Conservation (phyloP, 73 alveolate species). For the Uronychia setigera region DNA sequence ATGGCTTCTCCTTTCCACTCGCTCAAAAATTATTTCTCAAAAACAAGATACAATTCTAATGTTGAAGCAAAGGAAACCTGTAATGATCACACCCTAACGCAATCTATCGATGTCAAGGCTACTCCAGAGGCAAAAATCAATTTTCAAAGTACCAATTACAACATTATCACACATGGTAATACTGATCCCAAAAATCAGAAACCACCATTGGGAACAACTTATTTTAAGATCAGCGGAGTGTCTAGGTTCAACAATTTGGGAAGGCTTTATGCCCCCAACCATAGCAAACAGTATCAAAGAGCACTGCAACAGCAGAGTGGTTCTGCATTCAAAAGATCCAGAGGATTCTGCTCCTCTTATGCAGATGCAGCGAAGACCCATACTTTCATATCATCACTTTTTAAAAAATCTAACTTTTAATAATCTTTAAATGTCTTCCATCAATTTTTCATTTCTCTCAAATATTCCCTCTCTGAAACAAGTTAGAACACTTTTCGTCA, state of each 20-base stretch:
- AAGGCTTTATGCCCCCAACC: not conserved
- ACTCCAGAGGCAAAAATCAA: not conserved
- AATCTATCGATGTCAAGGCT: not conserved
- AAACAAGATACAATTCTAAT: not conserved
- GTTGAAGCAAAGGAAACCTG: not conserved
- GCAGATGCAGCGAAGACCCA: not conserved
- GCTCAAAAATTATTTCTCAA: not conserved
- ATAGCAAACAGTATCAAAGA: not conserved
- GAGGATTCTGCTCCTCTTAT: not conserved
- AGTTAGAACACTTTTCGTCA: not conserved
- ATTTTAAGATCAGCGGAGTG: not conserved
- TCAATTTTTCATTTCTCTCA: no score
- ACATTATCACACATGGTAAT: not conserved
- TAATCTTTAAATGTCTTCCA: not conserved
- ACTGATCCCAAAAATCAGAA: not conserved
- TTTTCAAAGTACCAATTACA: not conserved
- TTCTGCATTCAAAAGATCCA: not conserved
- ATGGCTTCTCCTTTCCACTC: not conserved
- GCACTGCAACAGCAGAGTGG: not conserved
- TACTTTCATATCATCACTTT: not conserved
- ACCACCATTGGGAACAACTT: not conserved
- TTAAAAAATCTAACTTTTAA: not conserved
- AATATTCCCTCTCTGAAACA: no score
- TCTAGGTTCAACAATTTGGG: not conserved
- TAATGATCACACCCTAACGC: not conserved